Evolutionary conservation across 2,329 filamentous ascomycete genomes (phyloP).

Genomic region (Sporothrix pseudoabietina): DNA sequence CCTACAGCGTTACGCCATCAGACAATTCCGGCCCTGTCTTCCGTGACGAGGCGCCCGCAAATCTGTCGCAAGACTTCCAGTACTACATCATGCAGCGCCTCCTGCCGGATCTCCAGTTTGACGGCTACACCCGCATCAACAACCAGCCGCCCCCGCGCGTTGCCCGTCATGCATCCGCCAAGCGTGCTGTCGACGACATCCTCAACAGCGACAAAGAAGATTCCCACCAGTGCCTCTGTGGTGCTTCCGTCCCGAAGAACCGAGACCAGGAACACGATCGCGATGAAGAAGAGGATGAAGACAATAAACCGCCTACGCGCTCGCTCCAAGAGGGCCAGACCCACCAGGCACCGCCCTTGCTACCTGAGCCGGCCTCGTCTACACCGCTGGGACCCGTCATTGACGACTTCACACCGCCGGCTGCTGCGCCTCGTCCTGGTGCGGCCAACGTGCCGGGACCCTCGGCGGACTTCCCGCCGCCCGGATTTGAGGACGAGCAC

Average conservation of each 20-base stretch:
- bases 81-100: slow-evolving; percentile 9
- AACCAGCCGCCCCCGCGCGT: not conserved
- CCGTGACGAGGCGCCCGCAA: not conserved
- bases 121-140: not conserved
- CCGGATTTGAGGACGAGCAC: slow-evolving; percentile 90
- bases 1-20: not conserved
- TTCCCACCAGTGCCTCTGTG: slow-evolving; percentile 1
- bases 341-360: not conserved
- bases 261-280: not conserved
- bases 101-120: not conserved
- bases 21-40: not conserved
- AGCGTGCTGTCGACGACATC: not conserved
- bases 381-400: slow-evolving; percentile 6
- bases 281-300: not conserved
- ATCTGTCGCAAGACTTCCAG: not conserved
- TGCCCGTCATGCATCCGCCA: not conserved
- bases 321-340: slow-evolving; percentile 16
- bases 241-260: not conserved
- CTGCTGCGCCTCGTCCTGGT: not conserved
- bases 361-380: not conserved
- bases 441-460: not conserved
- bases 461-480: slow-evolving; percentile 70
- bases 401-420: slow-evolving; percentile 8
- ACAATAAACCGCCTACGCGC: not conserved
- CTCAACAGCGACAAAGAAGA: not conserved